Conservation (phyloP, 2,329 filamentous ascomycete genomes). For the Tolypocladium ovalisporum region DNA sequence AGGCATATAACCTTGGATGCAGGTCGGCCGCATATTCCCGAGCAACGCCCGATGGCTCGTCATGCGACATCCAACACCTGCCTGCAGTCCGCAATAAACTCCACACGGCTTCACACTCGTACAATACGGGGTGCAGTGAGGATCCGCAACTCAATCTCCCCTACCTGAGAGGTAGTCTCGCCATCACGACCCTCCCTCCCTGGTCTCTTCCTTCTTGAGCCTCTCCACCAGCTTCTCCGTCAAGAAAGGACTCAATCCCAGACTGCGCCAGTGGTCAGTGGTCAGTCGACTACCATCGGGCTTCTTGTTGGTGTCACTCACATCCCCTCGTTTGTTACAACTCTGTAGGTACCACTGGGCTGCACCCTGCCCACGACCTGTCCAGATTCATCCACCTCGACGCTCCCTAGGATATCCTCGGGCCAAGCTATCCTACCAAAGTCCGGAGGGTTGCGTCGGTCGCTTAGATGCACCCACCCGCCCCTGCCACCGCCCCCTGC, state of each 20-base stretch:
- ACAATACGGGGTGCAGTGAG: neutral
- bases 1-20: neutral
- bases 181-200: slow-evolving; percentile 19
- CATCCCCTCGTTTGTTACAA: slow-evolving; percentile 57
- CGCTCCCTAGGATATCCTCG: slow-evolving; percentile 58
- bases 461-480: slow-evolving; percentile 55
- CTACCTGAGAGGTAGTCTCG: slow-evolving; percentile 2
- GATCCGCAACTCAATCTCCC: neutral
- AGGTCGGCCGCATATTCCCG: neutral
- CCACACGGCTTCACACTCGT: neutral
- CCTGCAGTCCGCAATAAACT: neutral
- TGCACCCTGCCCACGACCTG: slow-evolving; percentile 47
- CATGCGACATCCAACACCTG: neutral
- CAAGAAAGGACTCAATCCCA: slow-evolving; percentile 31
- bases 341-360: slow-evolving; percentile 51
- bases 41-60: neutral
- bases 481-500: slow-evolving; percentile 48
- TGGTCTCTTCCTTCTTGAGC: slow-evolving; percentile 39
- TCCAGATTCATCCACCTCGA: slow-evolving; percentile 50
- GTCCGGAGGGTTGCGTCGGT: slow-evolving; percentile 52
- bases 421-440: slow-evolving; percentile 59
- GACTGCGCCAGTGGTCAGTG: slow-evolving; percentile 6
- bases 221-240: slow-evolving; percentile 41
- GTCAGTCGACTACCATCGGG: slow-evolving; percentile 10
- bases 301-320: slow-evolving; percentile 28